Evolutionary conservation across 768 basidiomycete species (phyloP).

Genomic region (Tylopilus felleus): DNA sequence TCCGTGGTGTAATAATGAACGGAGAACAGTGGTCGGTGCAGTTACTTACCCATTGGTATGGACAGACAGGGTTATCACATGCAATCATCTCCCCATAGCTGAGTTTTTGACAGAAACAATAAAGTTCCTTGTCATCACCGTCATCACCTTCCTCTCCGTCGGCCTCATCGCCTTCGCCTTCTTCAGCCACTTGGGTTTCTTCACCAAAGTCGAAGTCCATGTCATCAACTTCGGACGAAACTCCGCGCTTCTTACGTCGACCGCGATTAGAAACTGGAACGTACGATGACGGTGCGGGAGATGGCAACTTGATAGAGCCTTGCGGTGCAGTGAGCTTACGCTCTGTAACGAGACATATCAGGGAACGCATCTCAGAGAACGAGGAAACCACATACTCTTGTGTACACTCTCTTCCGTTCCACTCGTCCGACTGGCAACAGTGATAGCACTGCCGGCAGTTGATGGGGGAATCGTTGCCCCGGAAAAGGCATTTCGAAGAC

Average conservation of each 20-base stretch:
- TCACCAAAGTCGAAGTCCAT: constrained; percentile 34
- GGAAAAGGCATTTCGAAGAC: constrained; percentile 35
- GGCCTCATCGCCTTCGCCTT: constrained; percentile 33
- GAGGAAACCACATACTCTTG: constrained; percentile 24
- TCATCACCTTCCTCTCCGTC: constrained; percentile 49
- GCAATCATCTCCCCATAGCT: constrained; percentile 69
- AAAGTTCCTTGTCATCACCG: constrained; percentile 54
- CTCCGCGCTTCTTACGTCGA: constrained; percentile 35
- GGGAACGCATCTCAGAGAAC: neutral
- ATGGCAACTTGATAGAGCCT: constrained; percentile 34
- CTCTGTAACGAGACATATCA: constrained; percentile 19
- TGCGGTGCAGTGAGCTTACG: constrained; percentile 29
- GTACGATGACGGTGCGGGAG: constrained; percentile 33
- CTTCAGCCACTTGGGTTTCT: constrained; percentile 28
- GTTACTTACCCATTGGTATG: constrained; percentile 59
- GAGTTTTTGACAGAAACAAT: constrained; percentile 61
- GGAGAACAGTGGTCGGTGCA: neutral
- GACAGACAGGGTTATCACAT: constrained; percentile 56
- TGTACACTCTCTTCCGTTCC: constrained; percentile 26
- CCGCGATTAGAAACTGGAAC: constrained; percentile 28
- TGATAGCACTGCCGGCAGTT: neutral
- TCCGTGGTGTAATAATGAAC: neutral
- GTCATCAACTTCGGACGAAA: constrained; percentile 34
- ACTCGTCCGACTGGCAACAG: constrained; percentile 13
- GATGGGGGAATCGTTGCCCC: constrained; percentile 26